These are phyloP conservation scores for Lachnellula cervina DNA, from an alignment of 2,329 filamentous ascomycete genomes.

Conservation along the genomic window DNA sequence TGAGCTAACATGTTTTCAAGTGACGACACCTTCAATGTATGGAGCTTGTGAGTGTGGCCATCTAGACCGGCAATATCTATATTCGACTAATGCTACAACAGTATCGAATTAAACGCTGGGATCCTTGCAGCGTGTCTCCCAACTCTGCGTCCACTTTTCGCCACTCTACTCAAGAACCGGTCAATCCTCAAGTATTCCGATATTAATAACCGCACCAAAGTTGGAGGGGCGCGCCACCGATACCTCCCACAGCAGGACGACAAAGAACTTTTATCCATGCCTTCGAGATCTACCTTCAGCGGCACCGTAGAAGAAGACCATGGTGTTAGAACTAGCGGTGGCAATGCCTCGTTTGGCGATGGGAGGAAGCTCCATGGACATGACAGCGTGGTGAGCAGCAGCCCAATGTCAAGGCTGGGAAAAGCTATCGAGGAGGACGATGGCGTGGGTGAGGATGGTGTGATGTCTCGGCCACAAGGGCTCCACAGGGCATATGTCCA, in stretches of 20 bases:
- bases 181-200: constrained; percentile 2
- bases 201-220: background rate
- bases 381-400: constrained; percentile 2
- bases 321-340: background rate
- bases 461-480: background rate
- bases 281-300: background rate
- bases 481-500: background rate
- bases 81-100: constrained; percentile 27
- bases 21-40: constrained; percentile 36
- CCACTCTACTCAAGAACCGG: constrained; percentile 31
- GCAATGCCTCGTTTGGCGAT: background rate
- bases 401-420: background rate
- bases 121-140: constrained; percentile 41
- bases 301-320: background rate
- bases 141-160: constrained; percentile 37
- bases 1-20: background rate
- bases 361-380: constrained; percentile 1
- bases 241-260: background rate
- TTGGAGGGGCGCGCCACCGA: background rate
- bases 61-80: constrained; percentile 33
- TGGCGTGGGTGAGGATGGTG: background rate
- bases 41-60: constrained; percentile 28
- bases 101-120: constrained; percentile 40
- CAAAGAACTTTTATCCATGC: background rate
- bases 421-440: background rate